Percentiles rank a stretch among this genome's conserved stretches.
Evolutionary conservation across 345 rosid species (phyloP).

Genomic region (Pistacia integerrima): DNA sequence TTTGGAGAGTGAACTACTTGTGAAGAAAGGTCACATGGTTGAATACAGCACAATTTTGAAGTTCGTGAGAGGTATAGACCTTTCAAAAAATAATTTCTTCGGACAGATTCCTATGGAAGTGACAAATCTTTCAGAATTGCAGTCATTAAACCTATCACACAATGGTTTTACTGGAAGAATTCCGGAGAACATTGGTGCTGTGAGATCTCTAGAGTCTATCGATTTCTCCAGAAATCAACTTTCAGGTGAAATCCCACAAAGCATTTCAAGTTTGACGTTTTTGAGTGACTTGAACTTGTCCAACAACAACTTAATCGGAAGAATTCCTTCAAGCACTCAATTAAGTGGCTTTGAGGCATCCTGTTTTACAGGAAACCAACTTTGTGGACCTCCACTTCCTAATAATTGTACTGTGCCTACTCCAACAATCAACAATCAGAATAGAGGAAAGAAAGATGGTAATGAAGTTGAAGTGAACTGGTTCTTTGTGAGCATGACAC

Average conservation of each 20-base stretch:
- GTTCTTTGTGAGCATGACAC: too few relatives aligned
- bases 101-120: slow-evolving; percentile 11
- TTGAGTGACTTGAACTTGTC: background rate
- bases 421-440: too few relatives aligned
- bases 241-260: slow-evolving; percentile 18
- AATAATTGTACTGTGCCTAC: background rate
- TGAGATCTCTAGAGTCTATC: too few relatives aligned
- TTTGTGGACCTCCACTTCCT: background rate
- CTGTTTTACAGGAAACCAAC: background rate
- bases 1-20: background rate
- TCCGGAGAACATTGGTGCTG: background rate
- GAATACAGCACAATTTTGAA: background rate
- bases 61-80: background rate
- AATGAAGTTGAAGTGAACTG: too few relatives aligned
- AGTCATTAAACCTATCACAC: slow-evolving; percentile 18
- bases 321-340: slow-evolving; percentile 21
- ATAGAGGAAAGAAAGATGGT: too few relatives aligned
- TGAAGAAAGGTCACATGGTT: background rate
- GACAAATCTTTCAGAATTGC: background rate
- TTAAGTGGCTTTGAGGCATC: background rate
- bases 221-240: slow-evolving; percentile 14
- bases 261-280: background rate
- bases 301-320: background rate
- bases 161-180: background rate
- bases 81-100: background rate